Base-by-base conservation (phyloP, 1,139 yeast genomes). In the Lodderomyces jiufengensis region DNA sequence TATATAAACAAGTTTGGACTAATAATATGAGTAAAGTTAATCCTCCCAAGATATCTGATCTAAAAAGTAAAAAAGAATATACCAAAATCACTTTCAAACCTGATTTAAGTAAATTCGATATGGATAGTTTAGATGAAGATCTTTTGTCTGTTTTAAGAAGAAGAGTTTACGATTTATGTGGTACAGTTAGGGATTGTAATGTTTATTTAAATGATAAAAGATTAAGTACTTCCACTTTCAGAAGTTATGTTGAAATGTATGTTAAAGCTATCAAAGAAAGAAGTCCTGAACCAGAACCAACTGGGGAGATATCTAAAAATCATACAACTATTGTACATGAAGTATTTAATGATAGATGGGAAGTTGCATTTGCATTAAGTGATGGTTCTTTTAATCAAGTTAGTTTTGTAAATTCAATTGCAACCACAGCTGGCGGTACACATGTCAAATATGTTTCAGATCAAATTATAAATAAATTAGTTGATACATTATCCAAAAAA, bases 341-440 rank as follows among this genome's bases (percentile, higher is more conserved):
- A 57, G 76, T 78, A 24, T 63, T 88, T 34, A 68, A 67, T 41
- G 70, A 64, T 35, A 75, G 97, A 46, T 94, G 98, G 98, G 99
- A 94, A 59, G 62, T 92, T 42, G 98, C 96, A 0, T 90, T 94
- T 66, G 92, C 96, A 1, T 85, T 88, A 2, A 85, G 97, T 34
- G 96, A 90, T 52, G 94, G 94, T 4, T 46, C 54, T 9, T 94
- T 94, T 61, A 86, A 87, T 48, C 98, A 94, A 57, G 95, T 94
- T 29, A 88, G 97, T 33, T 94, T 94, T 64, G 98, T 92, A 16
- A 94, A 94, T 56, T 88, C 97, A 3, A 94, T 94, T 54, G 98
- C 98, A 0, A 94, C 99, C 0, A 92, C 98, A 0, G 69, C 90
- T 1, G 99, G 98, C 42, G 99, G 99, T 48, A 85, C 98, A 0